A percentile compares a stretch with the other conserved stretches of the same genome.
These are phyloP conservation scores for Paramecium primaurelia DNA, from an alignment of 73 alveolate genomes.

Conservation along the genomic window DNA sequence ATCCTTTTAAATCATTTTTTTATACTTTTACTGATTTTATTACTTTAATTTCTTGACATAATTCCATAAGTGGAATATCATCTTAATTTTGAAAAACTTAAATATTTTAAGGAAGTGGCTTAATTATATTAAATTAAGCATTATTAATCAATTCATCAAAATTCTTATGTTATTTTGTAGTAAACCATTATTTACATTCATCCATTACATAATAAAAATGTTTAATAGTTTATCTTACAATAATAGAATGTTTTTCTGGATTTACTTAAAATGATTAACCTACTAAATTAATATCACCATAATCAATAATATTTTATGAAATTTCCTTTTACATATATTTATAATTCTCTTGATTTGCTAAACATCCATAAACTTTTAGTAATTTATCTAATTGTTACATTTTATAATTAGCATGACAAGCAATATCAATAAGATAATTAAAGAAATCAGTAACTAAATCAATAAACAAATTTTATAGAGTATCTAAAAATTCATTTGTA, in stretches of 20 bases:
- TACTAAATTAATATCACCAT: neutral
- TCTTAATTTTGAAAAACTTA: neutral
- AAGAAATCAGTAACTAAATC: neutral
- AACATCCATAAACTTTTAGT: neutral
- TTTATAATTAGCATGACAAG: neutral
- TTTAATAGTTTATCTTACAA: neutral
- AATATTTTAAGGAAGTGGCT: conserved; percentile 26
- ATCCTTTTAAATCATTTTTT: neutral
- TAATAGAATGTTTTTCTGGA: neutral
- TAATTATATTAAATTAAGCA: neutral
- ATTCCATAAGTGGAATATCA: neutral
- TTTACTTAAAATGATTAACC: neutral
- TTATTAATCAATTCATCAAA: neutral
- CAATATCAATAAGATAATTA: neutral
- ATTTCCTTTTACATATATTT: conserved; percentile 9
- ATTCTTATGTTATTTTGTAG: neutral
- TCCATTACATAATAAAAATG: conserved; percentile 23
- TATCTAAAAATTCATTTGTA: neutral
- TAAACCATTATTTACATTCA: neutral
- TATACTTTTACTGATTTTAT: neutral
- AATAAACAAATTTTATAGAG: neutral
- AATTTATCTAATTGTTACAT: conserved; percentile 5
- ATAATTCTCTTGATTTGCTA: conserved; percentile 3
- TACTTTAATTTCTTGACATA: neutral
- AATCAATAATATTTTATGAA: neutral